Evolutionary conservation across 2,329 filamentous ascomycete genomes (phyloP).

Genomic region (Daldinia eschscholtzii): DNA sequence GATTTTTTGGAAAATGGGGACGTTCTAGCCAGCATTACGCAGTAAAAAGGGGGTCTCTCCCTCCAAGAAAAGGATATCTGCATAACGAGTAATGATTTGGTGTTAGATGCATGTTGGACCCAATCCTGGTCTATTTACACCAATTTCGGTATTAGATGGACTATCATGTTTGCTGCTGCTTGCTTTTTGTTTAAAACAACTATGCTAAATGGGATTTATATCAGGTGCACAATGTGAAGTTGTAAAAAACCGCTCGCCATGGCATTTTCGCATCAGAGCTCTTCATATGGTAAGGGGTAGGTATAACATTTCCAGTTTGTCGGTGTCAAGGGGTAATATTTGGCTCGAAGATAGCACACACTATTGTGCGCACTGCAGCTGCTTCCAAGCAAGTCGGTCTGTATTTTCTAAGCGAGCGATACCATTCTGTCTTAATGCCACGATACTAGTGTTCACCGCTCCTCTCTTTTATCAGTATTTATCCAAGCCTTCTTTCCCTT

Average conservation of each 20-base stretch:
- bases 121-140: background rate
- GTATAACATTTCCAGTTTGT: background rate
- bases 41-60: background rate
- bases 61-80: background rate
- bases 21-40: background rate
- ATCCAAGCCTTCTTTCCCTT: constrained; percentile 1
- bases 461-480: background rate
- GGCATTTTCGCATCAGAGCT: background rate
- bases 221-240: background rate
- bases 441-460: background rate
- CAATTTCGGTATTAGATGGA: background rate
- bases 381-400: background rate
- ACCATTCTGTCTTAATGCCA: background rate
- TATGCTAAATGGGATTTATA: background rate
- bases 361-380: background rate
- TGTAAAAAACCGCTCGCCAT: background rate
- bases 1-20: background rate
- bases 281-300: background rate
- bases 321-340: background rate
- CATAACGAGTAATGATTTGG: background rate
- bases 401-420: constrained; percentile 1
- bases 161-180: background rate
- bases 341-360: background rate
- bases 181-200: background rate
- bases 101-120: background rate